phyloP scores from a whole-genome alignment of 2,329 filamentous ascomycete species.

The Ophiocordyceps robertsii region DNA sequence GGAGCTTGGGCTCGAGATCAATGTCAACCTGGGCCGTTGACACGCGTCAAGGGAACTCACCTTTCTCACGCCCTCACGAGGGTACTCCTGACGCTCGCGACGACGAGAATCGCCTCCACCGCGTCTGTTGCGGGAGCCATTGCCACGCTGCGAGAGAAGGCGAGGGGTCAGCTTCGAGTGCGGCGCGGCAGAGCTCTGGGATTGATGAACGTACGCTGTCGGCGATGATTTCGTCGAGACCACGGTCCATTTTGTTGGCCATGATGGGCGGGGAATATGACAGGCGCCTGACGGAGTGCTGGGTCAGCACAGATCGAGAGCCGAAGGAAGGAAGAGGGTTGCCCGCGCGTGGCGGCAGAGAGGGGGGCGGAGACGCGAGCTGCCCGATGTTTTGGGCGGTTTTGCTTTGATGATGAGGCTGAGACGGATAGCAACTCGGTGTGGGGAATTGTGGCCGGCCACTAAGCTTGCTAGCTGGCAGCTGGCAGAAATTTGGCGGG shows the following conservation, averaged over 20 bases:
- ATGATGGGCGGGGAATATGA: conserved; percentile 10
- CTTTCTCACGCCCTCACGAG: conserved; percentile 86
- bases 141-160: conserved; percentile 13
- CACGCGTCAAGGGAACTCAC: conserved; percentile 26
- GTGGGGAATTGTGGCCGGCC: too few species aligned
- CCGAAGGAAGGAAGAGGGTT: too few species aligned
- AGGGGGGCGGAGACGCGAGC: too few species aligned
- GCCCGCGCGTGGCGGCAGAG: background rate
- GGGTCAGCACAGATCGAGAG: too few species aligned
- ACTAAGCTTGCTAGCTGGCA: too few species aligned
- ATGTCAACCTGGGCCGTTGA: background rate
- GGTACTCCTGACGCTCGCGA: conserved; percentile 33
- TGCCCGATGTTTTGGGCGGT: too few species aligned
- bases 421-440: too few species aligned
- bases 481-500: too few species aligned
- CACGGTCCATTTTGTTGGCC: conserved; percentile 36
- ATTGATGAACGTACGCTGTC: conserved; percentile 24
- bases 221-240: conserved; percentile 43
- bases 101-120: conserved; percentile 19
- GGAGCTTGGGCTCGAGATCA: conserved; percentile 7
- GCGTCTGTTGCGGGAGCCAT: conserved; percentile 21
- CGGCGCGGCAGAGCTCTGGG: too few species aligned
- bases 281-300: background rate
- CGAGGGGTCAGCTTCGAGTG: background rate
- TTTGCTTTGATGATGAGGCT: too few species aligned